Conservation (phyloP, 2,329 filamentous ascomycete genomes). For the Xylariaceae sp. region DNA sequence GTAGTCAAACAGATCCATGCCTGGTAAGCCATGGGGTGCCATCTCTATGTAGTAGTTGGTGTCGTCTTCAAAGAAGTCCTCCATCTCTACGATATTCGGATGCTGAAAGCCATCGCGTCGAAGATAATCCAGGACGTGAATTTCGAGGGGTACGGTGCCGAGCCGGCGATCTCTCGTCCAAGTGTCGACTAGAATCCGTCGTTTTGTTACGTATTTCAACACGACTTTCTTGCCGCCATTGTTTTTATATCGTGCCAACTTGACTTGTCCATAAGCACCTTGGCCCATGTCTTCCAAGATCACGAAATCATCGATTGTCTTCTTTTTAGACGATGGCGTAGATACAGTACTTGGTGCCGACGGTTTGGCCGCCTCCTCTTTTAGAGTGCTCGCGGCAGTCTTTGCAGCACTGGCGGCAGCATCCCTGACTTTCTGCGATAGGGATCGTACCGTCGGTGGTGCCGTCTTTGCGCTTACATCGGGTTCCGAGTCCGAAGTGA, state of each 20-base stretch:
- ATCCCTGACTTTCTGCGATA: conserved; percentile 56
- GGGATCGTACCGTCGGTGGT: conserved; percentile 37
- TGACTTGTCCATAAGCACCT: conserved; percentile 96
- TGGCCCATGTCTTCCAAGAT: conserved; percentile 98
- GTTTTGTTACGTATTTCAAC: conserved; percentile 96
- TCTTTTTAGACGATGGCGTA: conserved; percentile 54
- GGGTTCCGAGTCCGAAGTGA: conserved; percentile 52
- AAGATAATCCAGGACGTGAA: conserved; percentile 93
- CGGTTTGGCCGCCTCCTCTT: conserved; percentile 23
- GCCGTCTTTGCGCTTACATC: conserved; percentile 41
- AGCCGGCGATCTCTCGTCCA: conserved; percentile 93
- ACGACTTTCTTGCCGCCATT: conserved; percentile 76
- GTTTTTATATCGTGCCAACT: conserved; percentile 82
- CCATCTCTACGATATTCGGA: conserved; percentile 69
- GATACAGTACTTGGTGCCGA: conserved; percentile 34
- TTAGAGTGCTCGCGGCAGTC: conserved; percentile 42
- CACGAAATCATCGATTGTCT: conserved; percentile 82
- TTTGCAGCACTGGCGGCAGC: conserved; percentile 53
- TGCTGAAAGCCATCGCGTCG: conserved; percentile 66
- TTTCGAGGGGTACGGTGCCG: conserved; percentile 92
- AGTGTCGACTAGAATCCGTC: conserved; percentile 92
- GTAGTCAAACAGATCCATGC: conserved; percentile 99
- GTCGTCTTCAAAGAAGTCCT: conserved; percentile 72
- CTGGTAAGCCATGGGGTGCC: conserved; percentile 88
- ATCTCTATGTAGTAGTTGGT: conserved; percentile 99